Conservation (phyloP, 2,329 filamentous ascomycete genomes). For the Paecilomyces variotii region DNA sequence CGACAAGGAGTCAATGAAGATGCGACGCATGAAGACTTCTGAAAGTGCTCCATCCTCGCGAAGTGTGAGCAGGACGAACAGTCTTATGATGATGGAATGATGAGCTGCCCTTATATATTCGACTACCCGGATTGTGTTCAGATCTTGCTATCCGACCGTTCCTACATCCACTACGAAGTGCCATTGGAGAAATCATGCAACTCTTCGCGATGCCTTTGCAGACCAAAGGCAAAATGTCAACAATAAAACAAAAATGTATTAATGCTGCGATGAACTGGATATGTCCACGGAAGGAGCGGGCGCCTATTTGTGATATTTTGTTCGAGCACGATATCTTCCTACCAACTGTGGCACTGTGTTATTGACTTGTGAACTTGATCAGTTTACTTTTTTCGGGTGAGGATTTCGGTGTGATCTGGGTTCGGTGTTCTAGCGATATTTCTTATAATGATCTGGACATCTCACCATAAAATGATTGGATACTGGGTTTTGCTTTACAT, state of each 20-base stretch:
- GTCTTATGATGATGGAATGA: background rate
- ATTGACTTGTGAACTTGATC: background rate
- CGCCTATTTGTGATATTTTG: background rate
- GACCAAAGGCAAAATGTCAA: background rate
- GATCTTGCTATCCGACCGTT: background rate
- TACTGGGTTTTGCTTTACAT: background rate
- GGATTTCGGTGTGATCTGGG: background rate
- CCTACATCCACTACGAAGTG: background rate
- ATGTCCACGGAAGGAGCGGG: background rate
- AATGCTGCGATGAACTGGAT: background rate
- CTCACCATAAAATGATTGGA: background rate
- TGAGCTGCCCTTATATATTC: background rate
- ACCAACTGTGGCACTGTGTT: background rate
- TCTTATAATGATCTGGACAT: background rate
- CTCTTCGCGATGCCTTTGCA: background rate
- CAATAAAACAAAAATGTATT: background rate
- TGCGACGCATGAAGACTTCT: conserved; percentile 25
- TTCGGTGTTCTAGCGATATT: background rate
- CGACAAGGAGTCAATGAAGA: conserved; percentile 30
- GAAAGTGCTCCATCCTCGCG: conserved; percentile 29
- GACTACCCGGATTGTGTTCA: background rate
- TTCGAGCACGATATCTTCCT: background rate
- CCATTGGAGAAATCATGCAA: background rate
- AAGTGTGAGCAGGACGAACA: conserved; percentile 18
- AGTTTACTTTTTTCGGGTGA: background rate